Conservation (phyloP, 2,329 filamentous ascomycete species). For the Celoporthe dispersa region DNA sequence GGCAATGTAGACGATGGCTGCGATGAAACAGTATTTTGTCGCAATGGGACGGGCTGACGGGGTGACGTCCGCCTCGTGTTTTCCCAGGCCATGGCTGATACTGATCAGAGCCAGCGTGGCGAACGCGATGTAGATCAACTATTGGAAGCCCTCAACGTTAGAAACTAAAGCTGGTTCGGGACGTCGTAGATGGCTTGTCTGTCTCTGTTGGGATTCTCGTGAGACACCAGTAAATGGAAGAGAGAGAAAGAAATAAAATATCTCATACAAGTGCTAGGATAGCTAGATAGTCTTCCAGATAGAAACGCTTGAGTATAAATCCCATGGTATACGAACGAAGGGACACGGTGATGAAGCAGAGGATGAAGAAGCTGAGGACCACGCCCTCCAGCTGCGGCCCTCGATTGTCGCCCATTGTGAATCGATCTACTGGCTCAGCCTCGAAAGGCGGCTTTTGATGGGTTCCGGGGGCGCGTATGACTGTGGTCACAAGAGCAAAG, state of each 20-base stretch:
- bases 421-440: not conserved
- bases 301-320: conserved; percentile 40
- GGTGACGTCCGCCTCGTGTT: conserved; percentile 32
- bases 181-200: not conserved
- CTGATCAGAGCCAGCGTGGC: conserved; percentile 31
- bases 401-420: conserved; percentile 22
- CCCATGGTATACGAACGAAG: conserved; percentile 41
- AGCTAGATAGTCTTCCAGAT: conserved; percentile 41
- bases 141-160: not conserved
- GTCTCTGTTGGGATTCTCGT: not conserved
- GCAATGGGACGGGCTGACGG: conserved; percentile 34
- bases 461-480: not conserved
- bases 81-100: conserved; percentile 37
- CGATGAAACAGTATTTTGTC: conserved; percentile 47
- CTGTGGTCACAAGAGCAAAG: not conserved
- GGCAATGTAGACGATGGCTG: conserved; percentile 45
- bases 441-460: not conserved
- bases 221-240: not conserved
- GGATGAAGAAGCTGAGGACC: conserved; percentile 39
- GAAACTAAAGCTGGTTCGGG: not conserved
- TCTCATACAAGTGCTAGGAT: conserved; percentile 38
- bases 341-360: conserved; percentile 39
- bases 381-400: conserved; percentile 36
- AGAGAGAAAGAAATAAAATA: not conserved
- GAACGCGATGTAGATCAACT: conserved; percentile 35